phyloP scores from a whole-genome alignment of 768 basidiomycete species.

The Agrocybe pediades region DNA sequence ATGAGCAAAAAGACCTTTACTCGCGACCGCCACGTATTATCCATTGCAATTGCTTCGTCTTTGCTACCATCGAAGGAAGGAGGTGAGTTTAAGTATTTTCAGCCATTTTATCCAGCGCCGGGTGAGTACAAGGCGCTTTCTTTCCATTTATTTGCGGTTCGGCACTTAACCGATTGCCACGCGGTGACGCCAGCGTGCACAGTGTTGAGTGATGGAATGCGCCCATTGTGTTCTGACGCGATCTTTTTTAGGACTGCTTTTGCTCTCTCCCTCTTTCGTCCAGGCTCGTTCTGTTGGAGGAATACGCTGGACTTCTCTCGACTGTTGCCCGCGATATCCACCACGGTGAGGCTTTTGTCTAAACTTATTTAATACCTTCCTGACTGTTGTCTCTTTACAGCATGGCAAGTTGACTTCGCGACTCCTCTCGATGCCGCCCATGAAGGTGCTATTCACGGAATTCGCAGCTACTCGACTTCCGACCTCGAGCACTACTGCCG shows the following conservation, averaged over 20 bases:
- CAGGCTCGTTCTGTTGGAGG: constrained; percentile 23
- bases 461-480: constrained; percentile 33
- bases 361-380: not conserved
- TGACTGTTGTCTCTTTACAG: constrained; percentile 13
- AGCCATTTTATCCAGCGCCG: too few relatives aligned
- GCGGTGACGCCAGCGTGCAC: too few relatives aligned
- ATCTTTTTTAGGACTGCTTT: constrained; percentile 1
- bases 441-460: constrained; percentile 24
- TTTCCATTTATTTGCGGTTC: too few relatives aligned
- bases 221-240: too few relatives aligned
- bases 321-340: constrained; percentile 26
- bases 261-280: constrained; percentile 2
- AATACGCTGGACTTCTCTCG: constrained; percentile 1
- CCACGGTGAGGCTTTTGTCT: constrained; percentile 11
- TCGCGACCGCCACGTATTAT: too few relatives aligned
- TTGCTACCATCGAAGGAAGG: too few relatives aligned
- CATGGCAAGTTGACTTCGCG: constrained; percentile 42
- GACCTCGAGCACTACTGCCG: constrained; percentile 16
- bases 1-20: too few relatives aligned
- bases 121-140: too few relatives aligned
- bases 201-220: too few relatives aligned
- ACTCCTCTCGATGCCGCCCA: constrained; percentile 5
- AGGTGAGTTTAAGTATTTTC: too few relatives aligned
- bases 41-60: too few relatives aligned
- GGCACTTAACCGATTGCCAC: too few relatives aligned